Evolutionary conservation across 768 basidiomycete genomes (phyloP).

Genomic region (Auriscalpium vulgare): DNA sequence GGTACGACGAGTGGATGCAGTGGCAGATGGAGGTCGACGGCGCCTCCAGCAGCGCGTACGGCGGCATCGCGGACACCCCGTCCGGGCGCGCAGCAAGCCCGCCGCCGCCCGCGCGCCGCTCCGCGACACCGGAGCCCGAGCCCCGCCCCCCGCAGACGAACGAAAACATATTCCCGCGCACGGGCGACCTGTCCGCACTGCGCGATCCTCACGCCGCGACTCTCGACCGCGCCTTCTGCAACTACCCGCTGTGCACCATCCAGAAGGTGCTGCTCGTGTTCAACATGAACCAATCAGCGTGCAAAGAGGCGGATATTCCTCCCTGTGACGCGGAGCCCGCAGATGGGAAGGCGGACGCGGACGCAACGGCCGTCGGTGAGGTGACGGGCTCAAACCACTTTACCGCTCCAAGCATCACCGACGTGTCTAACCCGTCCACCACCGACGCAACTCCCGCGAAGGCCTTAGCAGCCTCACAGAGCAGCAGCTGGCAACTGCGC

Average conservation of each 20-base stretch:
- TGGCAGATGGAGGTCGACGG: conserved; percentile 19
- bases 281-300: conserved; percentile 31
- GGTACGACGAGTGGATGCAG: conserved; percentile 44
- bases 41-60: conserved; percentile 15
- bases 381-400: neutral
- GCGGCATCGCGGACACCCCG: conserved; percentile 12
- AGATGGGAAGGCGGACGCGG: neutral
- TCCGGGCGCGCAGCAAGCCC: neutral
- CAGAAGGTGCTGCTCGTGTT: conserved; percentile 57
- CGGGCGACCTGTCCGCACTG: conserved; percentile 52
- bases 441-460: neutral
- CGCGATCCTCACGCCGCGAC: conserved; percentile 49
- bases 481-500: conserved; percentile 13
- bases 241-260: conserved; percentile 57
- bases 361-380: neutral
- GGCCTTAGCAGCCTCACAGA: neutral
- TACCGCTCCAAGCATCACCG: too few species aligned
- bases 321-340: neutral
- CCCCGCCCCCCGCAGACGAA: conserved; percentile 11
- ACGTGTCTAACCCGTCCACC: too few species aligned
- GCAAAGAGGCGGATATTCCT: neutral
- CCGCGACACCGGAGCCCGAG: neutral
- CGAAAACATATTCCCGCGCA: conserved; percentile 42
- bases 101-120: conserved; percentile 3
- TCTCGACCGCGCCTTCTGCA: conserved; percentile 52